These are phyloP conservation scores for Phytophthora fragariaefolia DNA, from an alignment of 352 stramenopile genomes.

Conservation along the genomic window DNA sequence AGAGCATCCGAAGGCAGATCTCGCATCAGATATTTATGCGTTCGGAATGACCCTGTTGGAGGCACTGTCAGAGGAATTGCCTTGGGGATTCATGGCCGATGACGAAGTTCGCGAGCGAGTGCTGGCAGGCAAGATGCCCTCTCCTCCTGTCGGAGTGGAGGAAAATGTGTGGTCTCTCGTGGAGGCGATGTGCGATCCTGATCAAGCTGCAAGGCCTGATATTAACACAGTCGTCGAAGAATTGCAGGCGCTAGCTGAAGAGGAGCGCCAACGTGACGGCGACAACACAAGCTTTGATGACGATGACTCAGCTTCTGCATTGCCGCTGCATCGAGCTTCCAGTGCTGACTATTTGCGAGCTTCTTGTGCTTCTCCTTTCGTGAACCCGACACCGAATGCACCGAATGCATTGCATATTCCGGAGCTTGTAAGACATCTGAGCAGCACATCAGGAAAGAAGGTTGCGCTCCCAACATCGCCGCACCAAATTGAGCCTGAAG, in stretches of 20 bases:
- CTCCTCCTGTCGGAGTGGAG: constrained; percentile 42
- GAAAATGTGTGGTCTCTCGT: constrained; percentile 58
- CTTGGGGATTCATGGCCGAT: constrained; percentile 64
- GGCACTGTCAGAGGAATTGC: constrained; percentile 62
- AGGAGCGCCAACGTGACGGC: constrained; percentile 50
- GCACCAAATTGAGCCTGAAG: constrained; percentile 20
- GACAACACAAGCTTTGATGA: constrained; percentile 34
- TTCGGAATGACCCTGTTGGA: constrained; percentile 76
- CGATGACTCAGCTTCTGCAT: constrained; percentile 20
- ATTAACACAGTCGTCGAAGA: constrained; percentile 57
- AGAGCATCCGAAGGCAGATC: constrained; percentile 17
- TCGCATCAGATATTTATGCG: constrained; percentile 66
- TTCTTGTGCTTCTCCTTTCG: constrained; percentile 23
- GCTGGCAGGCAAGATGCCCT: constrained; percentile 47
- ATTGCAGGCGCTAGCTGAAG: constrained; percentile 53
- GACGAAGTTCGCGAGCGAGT: constrained; percentile 49
- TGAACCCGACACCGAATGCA: constrained; percentile 8
- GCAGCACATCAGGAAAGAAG: constrained; percentile 23
- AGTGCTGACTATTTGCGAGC: constrained; percentile 34
- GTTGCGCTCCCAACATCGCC: constrained; percentile 10
- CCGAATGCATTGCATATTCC: constrained; percentile 19
- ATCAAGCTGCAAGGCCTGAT: constrained; percentile 50
- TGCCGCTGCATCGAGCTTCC: constrained; percentile 38
- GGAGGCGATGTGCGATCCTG: constrained; percentile 57
- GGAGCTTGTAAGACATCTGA: constrained; percentile 25